Evolutionary conservation across 2,329 filamentous ascomycete genomes (phyloP), one percentile per base, ranked within the genome.

Genomic region (Penicillium sp.): DNA sequence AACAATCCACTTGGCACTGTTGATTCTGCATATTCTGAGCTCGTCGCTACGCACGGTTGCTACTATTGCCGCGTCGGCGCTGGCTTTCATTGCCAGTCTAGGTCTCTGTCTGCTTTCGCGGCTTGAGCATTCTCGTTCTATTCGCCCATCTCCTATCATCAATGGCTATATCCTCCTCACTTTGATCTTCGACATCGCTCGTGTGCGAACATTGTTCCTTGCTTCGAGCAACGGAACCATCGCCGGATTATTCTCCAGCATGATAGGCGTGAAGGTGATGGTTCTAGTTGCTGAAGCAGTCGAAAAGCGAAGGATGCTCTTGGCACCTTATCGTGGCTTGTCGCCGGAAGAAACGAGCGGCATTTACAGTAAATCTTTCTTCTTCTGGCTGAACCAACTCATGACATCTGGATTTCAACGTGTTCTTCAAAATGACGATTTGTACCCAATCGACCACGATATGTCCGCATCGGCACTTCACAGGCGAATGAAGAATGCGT

Each of bases 301-400:
- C 13, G 71, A 76, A 23, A 81, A 81, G 57, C 61, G 69, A 19
- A 61, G 61, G 3, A 64, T 76, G 6, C 65, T 78, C 1, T 61
- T 73, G 2, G 64, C 65, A 5, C 66, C 71, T 16, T 77, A 75
- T 46, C 67, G 67, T 0, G 54, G 66, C 3, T 69, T 69, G n/a
- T 80, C 80, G 0, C 75, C 71, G 0, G 82, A 84, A 62, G 76
- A 75, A 25, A 82, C 78, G 4, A 80, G 78, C 57, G 76, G 80
- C 5, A 65, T 80, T 5, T 77, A 78, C 62, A 80, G 68, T 53
- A 70, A 72, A 31, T 71, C 70, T 0, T 66, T 80, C 21, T 82
- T 82, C 62, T 80, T 75, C 69, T 83, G 81, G 80, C 69, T 82
- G 43, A 81, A 77, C 50, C 71, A 72, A 6, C 66, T 84, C 7